Conservation (phyloP, 208 protist genomes). For the Zelonia costaricensis region DNA sequence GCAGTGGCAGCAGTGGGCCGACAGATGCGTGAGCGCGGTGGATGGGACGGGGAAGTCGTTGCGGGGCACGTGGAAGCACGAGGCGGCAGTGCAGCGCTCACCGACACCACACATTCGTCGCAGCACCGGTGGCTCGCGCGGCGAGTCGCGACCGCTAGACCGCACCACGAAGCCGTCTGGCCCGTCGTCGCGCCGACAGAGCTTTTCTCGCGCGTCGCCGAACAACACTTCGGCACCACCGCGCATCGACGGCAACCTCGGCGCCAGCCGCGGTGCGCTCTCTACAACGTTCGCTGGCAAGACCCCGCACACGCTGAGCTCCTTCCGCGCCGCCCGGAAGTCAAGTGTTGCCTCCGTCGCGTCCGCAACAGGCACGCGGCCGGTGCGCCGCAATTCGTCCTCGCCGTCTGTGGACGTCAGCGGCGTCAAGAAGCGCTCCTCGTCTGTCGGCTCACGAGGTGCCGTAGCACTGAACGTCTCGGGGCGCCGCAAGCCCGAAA, state of each 20-base stretch:
- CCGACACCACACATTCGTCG: conserved; percentile 29
- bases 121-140: not conserved
- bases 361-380: not conserved
- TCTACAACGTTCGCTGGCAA: conserved; percentile 6
- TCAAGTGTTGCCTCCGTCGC: conserved; percentile 9
- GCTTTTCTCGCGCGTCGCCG: conserved; percentile 1
- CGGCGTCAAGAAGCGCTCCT: conserved; percentile 6
- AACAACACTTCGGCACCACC: conserved; percentile 18
- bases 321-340: conserved; percentile 10
- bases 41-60: conserved; percentile 2
- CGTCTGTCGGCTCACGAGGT: conserved; percentile 1
- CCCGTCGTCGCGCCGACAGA: not conserved
- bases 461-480: not conserved
- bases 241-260: not conserved
- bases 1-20: conserved; percentile 33
- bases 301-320: conserved; percentile 8
- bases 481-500: not conserved
- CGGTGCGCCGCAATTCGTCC: not conserved
- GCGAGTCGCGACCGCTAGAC: not conserved
- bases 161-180: not conserved
- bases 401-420: not conserved
- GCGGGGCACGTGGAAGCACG: conserved; percentile 27
- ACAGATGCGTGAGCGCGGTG: conserved; percentile 29
- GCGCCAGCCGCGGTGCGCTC: conserved; percentile 3
- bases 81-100: conserved; percentile 42